A percentile compares a stretch with the other conserved stretches of the same genome.
Evolutionary conservation across 257 asterid genomes (phyloP).

Genomic region (Striga asiatica): DNA sequence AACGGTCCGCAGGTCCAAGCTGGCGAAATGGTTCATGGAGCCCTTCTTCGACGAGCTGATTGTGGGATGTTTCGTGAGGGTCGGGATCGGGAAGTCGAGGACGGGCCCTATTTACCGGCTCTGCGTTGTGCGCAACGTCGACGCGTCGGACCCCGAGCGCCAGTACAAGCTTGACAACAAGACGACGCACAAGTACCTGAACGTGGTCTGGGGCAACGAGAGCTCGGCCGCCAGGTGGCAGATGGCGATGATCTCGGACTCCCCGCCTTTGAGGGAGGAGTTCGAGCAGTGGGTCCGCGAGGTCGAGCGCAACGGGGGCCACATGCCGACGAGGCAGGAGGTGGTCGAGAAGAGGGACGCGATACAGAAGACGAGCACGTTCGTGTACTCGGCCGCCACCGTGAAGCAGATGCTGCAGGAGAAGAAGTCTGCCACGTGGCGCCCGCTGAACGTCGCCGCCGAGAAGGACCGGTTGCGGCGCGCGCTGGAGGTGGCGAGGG

Average conservation of each 20-base stretch:
- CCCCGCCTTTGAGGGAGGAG: conserved; percentile 66
- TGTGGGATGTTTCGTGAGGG: conserved; percentile 92
- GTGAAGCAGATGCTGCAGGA: conserved; percentile 95
- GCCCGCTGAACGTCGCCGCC: conserved; percentile 82
- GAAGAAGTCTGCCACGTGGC: conserved; percentile 90
- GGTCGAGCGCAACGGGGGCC: conserved; percentile 77
- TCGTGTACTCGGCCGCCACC: conserved; percentile 85
- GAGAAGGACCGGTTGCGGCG: conserved; percentile 90
- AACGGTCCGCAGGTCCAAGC: conserved; percentile 79
- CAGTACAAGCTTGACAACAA: conserved; percentile 84
- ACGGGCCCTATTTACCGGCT: conserved; percentile 82
- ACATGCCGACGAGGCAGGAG: conserved; percentile 75
- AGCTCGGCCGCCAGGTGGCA: conserved; percentile 97
- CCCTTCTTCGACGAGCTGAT: conserved; percentile 93
- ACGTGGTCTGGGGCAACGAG: conserved; percentile 91
- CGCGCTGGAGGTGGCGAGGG: conserved; percentile 77
- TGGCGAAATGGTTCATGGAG: conserved; percentile 95
- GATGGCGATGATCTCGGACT: conserved; percentile 93
- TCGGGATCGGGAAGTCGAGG: conserved; percentile 82
- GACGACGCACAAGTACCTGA: conserved; percentile 72
- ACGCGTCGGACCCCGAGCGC: conserved; percentile 66
- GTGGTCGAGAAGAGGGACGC: conserved; percentile 78
- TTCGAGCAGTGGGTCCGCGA: conserved; percentile 93
- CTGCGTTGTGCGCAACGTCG: conserved; percentile 75
- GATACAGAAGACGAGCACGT: conserved; percentile 66